These are phyloP conservation scores for Peterozyma toletana DNA, from an alignment of 805 yeast species.

Conservation along the genomic window DNA sequence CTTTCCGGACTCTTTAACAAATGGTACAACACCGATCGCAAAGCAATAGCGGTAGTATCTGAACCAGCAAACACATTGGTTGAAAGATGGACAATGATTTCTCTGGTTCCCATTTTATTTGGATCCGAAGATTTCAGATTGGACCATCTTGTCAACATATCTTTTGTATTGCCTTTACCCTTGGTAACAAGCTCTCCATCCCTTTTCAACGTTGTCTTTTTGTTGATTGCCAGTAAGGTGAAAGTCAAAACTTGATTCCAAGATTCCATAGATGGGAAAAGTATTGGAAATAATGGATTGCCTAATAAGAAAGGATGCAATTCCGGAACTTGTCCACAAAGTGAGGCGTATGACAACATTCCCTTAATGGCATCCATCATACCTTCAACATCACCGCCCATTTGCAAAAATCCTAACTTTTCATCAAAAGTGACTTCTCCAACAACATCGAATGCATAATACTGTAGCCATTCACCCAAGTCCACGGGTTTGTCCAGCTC, in stretches of 20 bases:
- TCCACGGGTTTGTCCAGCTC: slow-evolving; percentile 4
- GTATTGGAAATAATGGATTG: slow-evolving; percentile 11
- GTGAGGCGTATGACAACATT: slow-evolving; percentile 10
- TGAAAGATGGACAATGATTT: too few relatives aligned
- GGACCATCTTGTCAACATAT: slow-evolving; percentile 13
- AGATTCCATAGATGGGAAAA: slow-evolving; percentile 12
- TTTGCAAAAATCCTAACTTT: slow-evolving; percentile 10
- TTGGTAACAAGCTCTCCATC: slow-evolving; percentile 12
- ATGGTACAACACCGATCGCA: too few relatives aligned
- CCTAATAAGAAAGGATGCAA: slow-evolving; percentile 11
- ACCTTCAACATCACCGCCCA: slow-evolving; percentile 11
- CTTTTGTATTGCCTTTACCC: slow-evolving; percentile 11
- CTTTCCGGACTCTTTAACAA: too few relatives aligned
- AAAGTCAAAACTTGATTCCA: slow-evolving; percentile 10
- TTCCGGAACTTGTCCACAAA: slow-evolving; percentile 12
- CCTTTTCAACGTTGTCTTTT: slow-evolving; percentile 7
- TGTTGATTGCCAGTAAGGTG: too few relatives aligned
- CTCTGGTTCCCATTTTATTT: too few relatives aligned
- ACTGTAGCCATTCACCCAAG: slow-evolving; percentile 12
- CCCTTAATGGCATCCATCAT: slow-evolving; percentile 12
- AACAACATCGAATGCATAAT: slow-evolving; percentile 13
- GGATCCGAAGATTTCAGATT: slow-evolving; percentile 14
- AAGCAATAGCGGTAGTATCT: too few relatives aligned
- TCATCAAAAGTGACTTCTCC: slow-evolving; percentile 12
- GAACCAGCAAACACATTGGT: too few relatives aligned